Evolutionary conservation across 2,329 filamentous ascomycete genomes (phyloP).

Genomic region (Pezicula neosporulosa): DNA sequence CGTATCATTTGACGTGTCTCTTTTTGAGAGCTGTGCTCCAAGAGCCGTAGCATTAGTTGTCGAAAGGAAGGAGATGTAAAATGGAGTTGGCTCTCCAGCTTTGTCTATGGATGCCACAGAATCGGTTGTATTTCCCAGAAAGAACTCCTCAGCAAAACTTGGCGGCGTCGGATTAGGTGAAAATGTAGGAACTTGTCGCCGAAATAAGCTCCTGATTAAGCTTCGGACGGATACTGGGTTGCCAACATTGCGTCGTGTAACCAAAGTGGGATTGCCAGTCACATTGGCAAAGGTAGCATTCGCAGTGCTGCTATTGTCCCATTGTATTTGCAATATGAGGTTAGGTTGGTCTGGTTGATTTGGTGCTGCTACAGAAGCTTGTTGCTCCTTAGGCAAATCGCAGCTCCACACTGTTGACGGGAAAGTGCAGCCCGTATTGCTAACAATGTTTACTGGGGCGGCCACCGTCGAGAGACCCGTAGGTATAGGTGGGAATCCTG

Average conservation of each 20-base stretch:
- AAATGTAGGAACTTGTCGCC: constrained; percentile 34
- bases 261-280: constrained; percentile 21
- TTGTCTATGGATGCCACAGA: constrained; percentile 62
- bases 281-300: constrained; percentile 38
- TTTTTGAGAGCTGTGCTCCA: constrained; percentile 17
- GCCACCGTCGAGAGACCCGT: constrained; percentile 79
- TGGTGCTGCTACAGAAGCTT: constrained; percentile 55
- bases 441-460: constrained; percentile 62
- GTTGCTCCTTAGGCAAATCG: constrained; percentile 74
- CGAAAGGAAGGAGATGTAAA: constrained; percentile 73
- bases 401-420: constrained; percentile 84
- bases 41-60: constrained; percentile 33
- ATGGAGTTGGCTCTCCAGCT: constrained; percentile 82
- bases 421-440: constrained; percentile 66
- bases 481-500: constrained; percentile 81
- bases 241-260: constrained; percentile 16
- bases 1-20: constrained; percentile 10
- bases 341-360: constrained; percentile 69
- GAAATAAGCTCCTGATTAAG: constrained; percentile 24
- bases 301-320: constrained; percentile 54
- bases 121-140: constrained; percentile 85
- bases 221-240: constrained; percentile 29
- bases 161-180: constrained; percentile 43
- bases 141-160: constrained; percentile 61
- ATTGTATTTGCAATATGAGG: constrained; percentile 76